Evolutionary conservation across 169 alveolate species (phyloP).

Genomic region (Eimeria acervulina): DNA sequence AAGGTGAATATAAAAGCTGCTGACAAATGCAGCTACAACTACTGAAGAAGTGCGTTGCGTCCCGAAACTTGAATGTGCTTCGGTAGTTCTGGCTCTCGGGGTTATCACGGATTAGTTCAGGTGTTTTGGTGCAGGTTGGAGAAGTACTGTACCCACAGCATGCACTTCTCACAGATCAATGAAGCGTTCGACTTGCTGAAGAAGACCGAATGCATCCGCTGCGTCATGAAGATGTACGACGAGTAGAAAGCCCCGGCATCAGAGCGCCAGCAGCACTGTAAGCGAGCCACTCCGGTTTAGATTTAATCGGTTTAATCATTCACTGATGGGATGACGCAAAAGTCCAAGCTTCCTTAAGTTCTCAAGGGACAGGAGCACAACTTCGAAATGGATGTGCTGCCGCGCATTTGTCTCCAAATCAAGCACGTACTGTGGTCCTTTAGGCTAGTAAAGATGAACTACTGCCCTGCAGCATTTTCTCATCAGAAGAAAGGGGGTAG

Average conservation of each 20-base stretch:
- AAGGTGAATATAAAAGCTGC: no score
- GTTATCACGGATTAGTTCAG: no score
- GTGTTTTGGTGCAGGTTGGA: constrained; percentile 63
- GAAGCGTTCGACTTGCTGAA: constrained; percentile 75
- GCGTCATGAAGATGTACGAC: constrained; percentile 49
- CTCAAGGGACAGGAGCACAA: neutral
- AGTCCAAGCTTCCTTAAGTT: neutral
- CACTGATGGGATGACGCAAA: neutral
- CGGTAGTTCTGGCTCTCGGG: neutral
- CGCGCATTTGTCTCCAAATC: neutral
- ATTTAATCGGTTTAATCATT: neutral
- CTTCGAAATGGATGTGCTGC: neutral
- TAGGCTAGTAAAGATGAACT: neutral
- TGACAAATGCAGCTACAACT: neutral
- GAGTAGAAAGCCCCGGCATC: neutral
- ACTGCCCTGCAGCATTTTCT: neutral
- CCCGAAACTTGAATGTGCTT: constrained; percentile 77
- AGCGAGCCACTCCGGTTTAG: neutral
- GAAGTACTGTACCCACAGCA: constrained; percentile 76
- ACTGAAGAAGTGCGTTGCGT: neutral
- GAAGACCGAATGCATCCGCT: constrained; percentile 70
- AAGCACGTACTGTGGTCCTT: neutral
- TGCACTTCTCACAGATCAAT: constrained; percentile 72
- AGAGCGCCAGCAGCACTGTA: neutral
- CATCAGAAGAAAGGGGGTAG: neutral